Conservation (phyloP, 108 stramenopile genomes). For the Nitzschia sp. region DNA sequence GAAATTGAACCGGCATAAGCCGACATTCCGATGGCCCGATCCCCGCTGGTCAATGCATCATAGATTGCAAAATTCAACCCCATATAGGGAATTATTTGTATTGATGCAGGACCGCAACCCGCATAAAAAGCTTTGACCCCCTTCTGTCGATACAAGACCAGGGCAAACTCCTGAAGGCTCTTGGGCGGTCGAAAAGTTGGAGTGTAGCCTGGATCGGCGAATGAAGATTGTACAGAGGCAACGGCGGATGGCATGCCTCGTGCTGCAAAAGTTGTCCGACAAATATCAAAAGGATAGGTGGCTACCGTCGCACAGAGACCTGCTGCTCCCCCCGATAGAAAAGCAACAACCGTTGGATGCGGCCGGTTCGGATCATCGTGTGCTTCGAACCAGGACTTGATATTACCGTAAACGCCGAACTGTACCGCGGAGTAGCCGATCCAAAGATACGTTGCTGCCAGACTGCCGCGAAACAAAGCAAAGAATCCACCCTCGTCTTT, state of each 20-base stretch:
- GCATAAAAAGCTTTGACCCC: constrained; percentile 86
- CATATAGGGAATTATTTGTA: constrained; percentile 93
- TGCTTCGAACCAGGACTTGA: constrained; percentile 14
- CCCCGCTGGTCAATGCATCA: constrained; percentile 62
- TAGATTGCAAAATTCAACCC: constrained; percentile 92
- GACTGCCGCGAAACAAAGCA: constrained; percentile 86
- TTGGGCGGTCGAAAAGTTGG: constrained; percentile 48
- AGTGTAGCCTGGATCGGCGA: constrained; percentile 16
- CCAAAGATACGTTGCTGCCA: constrained; percentile 94
- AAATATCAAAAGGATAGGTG: constrained; percentile 94
- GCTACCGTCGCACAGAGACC: constrained; percentile 80
- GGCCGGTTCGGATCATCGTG: not conserved
- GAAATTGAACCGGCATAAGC: constrained; percentile 78
- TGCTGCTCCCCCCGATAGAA: constrained; percentile 78
- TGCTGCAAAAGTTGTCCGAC: constrained; percentile 89
- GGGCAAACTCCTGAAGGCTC: constrained; percentile 64
- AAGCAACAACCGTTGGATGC: constrained; percentile 46
- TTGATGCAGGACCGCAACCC: constrained; percentile 75
- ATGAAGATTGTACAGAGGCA: constrained; percentile 17
- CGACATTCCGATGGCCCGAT: constrained; percentile 42
- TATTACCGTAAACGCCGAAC: constrained; percentile 77
- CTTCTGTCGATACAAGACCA: constrained; percentile 49
- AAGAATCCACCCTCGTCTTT: constrained; percentile 77
- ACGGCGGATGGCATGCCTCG: constrained; percentile 50
- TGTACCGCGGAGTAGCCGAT: constrained; percentile 88